Base-by-base conservation (phyloP, 129 eudicot species). In the Cynara cardunculus region DNA sequence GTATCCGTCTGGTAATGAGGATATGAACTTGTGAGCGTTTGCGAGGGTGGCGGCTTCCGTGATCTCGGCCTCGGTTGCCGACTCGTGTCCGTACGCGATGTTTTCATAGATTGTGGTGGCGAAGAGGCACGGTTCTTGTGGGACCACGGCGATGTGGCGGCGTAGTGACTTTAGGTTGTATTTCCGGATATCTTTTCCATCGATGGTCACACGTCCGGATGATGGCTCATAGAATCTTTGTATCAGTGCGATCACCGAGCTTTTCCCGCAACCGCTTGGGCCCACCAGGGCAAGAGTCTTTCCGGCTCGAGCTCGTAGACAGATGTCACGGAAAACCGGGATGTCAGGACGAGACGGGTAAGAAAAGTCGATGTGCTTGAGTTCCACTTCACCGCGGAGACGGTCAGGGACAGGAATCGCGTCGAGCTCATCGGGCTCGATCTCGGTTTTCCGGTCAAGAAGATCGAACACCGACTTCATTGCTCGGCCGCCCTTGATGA, bases 81-180 rank as follows among this genome's bases (percentile, higher is more conserved):
- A 82, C 53, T 92, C 99, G 14, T 86, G 89, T 5, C 99, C 99
- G 9, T 96, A 96, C 0, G 96, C 96, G 2, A 96, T 96, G 82
- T 96, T 96, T 34, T 96, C 99, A 13, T 89, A 87, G 22, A 96
- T 91, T 1, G 99, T 86, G 64, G 97, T 83, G 4, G 93, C 94
- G 22, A 96, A 96, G 25, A 96, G 95, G 85, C 99, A 96, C 3
- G 99, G 99, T 72, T 96, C 99, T 80, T 96, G 99, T 7, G 97
- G 97, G 19, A 96, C 99, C 21, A 83, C 76, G 0, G 97, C 95
- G 31, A 96, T 91, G 83, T 88, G 98, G 31, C 84, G 89, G 9
- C 99, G 85, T 7, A 96, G 64, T 0, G 98, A 89, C 84, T 88
- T 90, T 25, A 96, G 85, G 69, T 92, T 96, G 83, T 90, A 96